Percentiles rank a stretch among this genome's conserved stretches.
phyloP scores from a whole-genome alignment of 106 monocot genomes.

The Dendrobium chrysotoxum region DNA sequence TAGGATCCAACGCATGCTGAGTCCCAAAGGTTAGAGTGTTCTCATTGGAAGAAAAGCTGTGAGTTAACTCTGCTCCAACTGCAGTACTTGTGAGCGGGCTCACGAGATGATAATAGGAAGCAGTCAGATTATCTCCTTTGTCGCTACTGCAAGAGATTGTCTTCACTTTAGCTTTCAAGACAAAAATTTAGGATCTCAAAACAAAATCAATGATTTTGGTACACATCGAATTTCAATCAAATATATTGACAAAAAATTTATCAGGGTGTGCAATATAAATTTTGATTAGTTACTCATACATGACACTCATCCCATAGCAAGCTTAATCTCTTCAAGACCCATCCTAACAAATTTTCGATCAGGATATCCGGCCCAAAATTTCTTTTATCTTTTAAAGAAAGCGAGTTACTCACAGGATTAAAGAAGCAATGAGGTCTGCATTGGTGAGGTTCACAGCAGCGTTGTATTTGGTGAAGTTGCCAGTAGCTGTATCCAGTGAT shows the following conservation, averaged over 20 bases:
- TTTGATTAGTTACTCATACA: no score
- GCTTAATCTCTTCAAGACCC: no score
- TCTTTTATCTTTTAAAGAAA: no score
- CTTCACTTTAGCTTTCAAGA: no score
- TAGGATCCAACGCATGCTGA: constrained; percentile 66
- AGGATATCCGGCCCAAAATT: no score
- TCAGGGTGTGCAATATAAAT: no score
- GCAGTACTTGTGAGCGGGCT: constrained; percentile 48
- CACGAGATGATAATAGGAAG: constrained; percentile 74
- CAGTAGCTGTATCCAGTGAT: constrained; percentile 70
- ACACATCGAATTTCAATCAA: no score
- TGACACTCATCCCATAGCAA: no score
- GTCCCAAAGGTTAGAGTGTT: constrained; percentile 74
- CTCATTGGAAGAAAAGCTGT: constrained; percentile 66
- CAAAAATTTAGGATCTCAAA: no score
- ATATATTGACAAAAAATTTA: no score
- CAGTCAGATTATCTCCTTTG: constrained; percentile 64
- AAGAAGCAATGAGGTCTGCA: constrained; percentile 54
- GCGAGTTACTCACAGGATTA: constrained; percentile 39
- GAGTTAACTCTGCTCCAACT: constrained; percentile 69
- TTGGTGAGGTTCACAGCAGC: constrained; percentile 47
- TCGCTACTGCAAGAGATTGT: constrained; percentile 36
- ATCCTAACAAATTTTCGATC: no score
- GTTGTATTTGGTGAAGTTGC: constrained; percentile 80
- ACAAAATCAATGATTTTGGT: no score